Base-by-base conservation (phyloP, 2,329 filamentous ascomycete genomes). In the Chaetomium sp. region DNA sequence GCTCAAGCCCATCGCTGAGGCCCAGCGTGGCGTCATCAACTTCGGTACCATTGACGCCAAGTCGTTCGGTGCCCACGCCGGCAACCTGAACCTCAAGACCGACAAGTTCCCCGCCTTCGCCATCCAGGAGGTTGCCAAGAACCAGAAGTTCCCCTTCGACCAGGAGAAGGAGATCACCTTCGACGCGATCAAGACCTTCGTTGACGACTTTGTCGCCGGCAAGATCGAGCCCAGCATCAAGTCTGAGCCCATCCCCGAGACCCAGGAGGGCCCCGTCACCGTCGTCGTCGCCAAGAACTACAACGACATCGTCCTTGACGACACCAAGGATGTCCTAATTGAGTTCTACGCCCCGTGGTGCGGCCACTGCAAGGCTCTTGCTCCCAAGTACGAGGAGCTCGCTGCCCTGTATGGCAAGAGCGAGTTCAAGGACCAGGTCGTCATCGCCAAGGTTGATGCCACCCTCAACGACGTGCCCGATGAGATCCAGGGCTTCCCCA, bases 281-380 rank as follows among this genome's bases (percentile, higher is more conserved):
- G 85, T 96, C 67, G 85, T 99, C 65, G 95, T 99, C 65, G 95
- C 94, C 78, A 91, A 96, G 83, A 94, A 86, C 82, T 99, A 97
- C 86, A 85, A 97, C 69, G 86, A 96, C 8, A 82, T 98, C 71
- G 93, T 99, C 74, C 85, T 97, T 63, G 90, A 99, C 76, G 90
- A 96, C 79, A 85, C 89, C 77, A 98, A 98, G 90, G 95, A 99
- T 79, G 95, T 99, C 65, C 87, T 99, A 71, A 81, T 99, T 70
- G 95, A 99, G 84, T 98, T 97, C 84, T 99, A 99, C 83, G 95
- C 95, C 66, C 95, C 95, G 70, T 99, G 95, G 95, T 99, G 95
- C 78, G 95, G 95, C 73, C 95, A 99, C 87, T 99, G 95, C 92
- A 98, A 98, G 87, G 93, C 88, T 79, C 90, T 99, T 68, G 94